Evolutionary conservation across 2,329 filamentous ascomycete species (phyloP).

Genomic region (Sclerotinia nivalis): DNA sequence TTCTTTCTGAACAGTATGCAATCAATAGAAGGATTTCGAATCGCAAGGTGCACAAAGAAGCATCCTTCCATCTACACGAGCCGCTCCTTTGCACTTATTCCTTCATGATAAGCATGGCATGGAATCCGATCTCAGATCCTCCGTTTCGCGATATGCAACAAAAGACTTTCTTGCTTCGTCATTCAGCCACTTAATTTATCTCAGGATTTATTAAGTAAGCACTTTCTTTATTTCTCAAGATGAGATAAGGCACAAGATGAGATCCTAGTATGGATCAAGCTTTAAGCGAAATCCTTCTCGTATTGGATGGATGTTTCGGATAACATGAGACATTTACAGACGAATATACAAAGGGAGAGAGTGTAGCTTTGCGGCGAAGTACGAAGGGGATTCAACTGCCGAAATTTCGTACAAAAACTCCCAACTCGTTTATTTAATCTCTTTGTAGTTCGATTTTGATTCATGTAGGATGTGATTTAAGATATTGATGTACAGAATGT

Average conservation of each 20-base stretch:
- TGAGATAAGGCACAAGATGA: background rate
- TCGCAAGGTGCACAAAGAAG: background rate
- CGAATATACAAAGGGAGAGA: slow-evolving; percentile 8
- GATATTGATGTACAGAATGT: slow-evolving; percentile 11
- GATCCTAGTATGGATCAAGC: slow-evolving; percentile 1
- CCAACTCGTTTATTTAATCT: background rate
- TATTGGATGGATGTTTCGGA: slow-evolving; percentile 14
- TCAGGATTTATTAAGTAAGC: background rate
- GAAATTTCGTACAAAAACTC: background rate
- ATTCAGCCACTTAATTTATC: slow-evolving; percentile 1
- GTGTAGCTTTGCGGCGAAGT: slow-evolving; percentile 13
- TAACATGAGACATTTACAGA: slow-evolving; percentile 10
- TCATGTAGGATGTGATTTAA: slow-evolving; percentile 3
- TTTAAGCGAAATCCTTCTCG: slow-evolving; percentile 15
- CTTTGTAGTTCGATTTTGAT: slow-evolving; percentile 7
- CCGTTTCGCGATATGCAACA: slow-evolving; percentile 20
- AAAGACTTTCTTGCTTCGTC: background rate
- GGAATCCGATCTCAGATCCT: slow-evolving; percentile 20
- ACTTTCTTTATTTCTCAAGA: background rate
- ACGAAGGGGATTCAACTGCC: slow-evolving; percentile 1
- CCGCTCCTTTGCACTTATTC: background rate
- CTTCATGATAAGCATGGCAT: background rate
- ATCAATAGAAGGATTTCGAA: background rate
- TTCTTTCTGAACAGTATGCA: background rate
- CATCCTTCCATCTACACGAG: background rate